These are phyloP conservation scores for Colletotrichum liriopes DNA, from an alignment of 2,329 filamentous ascomycete genomes.

Conservation along the genomic window DNA sequence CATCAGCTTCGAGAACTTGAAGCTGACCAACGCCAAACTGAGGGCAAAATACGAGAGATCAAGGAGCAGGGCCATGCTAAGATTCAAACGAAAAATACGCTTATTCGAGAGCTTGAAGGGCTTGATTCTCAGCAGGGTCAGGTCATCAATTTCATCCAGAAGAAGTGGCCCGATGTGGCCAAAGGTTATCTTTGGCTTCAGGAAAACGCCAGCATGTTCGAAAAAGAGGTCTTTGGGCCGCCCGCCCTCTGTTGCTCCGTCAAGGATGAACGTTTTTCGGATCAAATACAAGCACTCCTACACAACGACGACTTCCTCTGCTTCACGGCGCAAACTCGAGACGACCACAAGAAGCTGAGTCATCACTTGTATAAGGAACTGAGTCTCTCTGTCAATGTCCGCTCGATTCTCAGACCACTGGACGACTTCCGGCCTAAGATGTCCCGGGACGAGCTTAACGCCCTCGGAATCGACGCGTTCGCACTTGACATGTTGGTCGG, in stretches of 20 bases:
- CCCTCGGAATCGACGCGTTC: constrained; percentile 83
- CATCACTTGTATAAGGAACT: constrained; percentile 74
- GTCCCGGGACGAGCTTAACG: constrained; percentile 66
- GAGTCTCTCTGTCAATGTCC: constrained; percentile 80
- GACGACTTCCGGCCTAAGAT: constrained; percentile 70
- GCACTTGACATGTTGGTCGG: constrained; percentile 85
- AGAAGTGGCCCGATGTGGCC: constrained; percentile 74
- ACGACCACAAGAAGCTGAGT: constrained; percentile 83
- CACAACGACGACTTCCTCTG: constrained; percentile 69
- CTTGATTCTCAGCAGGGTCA: constrained; percentile 84
- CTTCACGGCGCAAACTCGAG: constrained; percentile 82
- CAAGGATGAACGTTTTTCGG: constrained; percentile 77
- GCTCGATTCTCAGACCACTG: constrained; percentile 71
- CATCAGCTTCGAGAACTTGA: constrained; percentile 69
- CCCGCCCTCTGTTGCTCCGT: constrained; percentile 86
- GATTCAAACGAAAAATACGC: constrained; percentile 53
- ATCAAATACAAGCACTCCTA: constrained; percentile 69
- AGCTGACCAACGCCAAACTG: constrained; percentile 56
- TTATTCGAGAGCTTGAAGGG: constrained; percentile 66
- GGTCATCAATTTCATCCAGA: constrained; percentile 76
- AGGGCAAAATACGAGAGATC: constrained; percentile 59
- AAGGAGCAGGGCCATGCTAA: constrained; percentile 60
- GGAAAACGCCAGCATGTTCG: constrained; percentile 77
- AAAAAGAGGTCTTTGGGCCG: constrained; percentile 84
- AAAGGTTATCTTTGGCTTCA: constrained; percentile 88